These are phyloP conservation scores for Phaeosphaeria sp. DNA, from an alignment of 2,329 filamentous ascomycete genomes.

Conservation along the genomic window DNA sequence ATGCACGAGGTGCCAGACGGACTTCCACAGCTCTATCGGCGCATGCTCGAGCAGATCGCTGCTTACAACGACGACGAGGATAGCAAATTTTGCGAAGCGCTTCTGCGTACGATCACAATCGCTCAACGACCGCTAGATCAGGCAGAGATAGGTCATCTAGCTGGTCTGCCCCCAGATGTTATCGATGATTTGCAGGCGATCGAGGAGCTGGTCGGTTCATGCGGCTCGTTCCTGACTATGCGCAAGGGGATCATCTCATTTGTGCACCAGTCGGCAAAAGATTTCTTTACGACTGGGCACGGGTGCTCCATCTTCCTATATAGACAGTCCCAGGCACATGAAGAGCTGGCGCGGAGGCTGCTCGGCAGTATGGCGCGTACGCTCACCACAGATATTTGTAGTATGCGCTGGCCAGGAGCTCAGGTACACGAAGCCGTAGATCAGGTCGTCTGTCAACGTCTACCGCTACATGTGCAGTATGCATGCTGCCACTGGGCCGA, in stretches of 20 bases:
- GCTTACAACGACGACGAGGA: constrained; percentile 24
- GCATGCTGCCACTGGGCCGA: background rate
- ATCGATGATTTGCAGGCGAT: background rate
- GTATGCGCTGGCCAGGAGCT: background rate
- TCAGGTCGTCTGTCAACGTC: background rate
- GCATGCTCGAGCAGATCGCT: constrained; percentile 48
- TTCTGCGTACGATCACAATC: constrained; percentile 37
- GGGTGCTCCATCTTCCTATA: background rate
- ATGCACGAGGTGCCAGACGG: constrained; percentile 33
- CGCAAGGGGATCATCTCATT: constrained; percentile 25
- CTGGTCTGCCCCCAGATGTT: constrained; percentile 5
- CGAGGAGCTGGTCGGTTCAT: constrained; percentile 22
- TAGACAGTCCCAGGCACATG: background rate
- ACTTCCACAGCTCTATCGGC: constrained; percentile 47
- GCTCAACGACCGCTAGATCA: constrained; percentile 14
- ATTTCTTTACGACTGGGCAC: constrained; percentile 46
- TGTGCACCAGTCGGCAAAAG: constrained; percentile 51
- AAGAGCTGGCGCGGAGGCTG: background rate
- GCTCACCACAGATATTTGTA: constrained; percentile 22
- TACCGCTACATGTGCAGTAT: background rate
- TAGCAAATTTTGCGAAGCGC: constrained; percentile 40
- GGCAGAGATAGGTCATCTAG: constrained; percentile 4
- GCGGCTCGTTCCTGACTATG: constrained; percentile 50
- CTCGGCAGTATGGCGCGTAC: constrained; percentile 19
- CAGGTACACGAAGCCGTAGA: background rate